phyloP scores from a whole-genome alignment of 2,329 filamentous ascomycete genomes.

The Fusarium pseudograminearum region DNA sequence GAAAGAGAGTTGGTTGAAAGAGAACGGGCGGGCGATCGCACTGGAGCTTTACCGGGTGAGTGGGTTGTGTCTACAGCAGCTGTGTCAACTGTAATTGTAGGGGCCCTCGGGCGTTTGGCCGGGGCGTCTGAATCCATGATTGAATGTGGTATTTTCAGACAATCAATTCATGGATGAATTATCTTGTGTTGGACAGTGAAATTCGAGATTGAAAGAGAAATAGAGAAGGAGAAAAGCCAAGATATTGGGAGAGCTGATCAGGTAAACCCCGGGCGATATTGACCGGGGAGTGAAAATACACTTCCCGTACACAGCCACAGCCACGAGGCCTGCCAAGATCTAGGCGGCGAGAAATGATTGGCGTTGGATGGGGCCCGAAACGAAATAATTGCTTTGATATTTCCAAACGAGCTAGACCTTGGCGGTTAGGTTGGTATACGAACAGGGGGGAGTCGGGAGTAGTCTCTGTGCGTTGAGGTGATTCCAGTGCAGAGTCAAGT shows the following conservation, averaged over 20 bases:
- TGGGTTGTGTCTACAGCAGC: slow-evolving; percentile 35
- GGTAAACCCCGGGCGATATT: background rate
- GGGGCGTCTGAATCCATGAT: slow-evolving; percentile 32
- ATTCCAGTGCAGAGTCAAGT: no score
- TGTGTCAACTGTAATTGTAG: slow-evolving; percentile 41
- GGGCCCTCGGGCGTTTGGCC: slow-evolving; percentile 30
- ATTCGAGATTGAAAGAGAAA: background rate
- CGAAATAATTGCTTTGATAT: slow-evolving; percentile 7
- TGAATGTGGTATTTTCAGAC: background rate
- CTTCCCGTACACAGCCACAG: slow-evolving; percentile 33
- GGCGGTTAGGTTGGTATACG: slow-evolving; percentile 1
- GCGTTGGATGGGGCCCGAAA: background rate
- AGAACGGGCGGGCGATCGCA: slow-evolving; percentile 22
- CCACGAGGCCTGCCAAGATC: slow-evolving; percentile 28
- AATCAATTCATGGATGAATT: background rate
- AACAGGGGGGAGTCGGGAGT: background rate
- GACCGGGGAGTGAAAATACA: slow-evolving; percentile 25
- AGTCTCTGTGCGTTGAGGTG: no score
- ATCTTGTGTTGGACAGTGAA: background rate
- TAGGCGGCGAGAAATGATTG: slow-evolving; percentile 15
- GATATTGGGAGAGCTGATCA: slow-evolving; percentile 7
- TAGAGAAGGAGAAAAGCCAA: slow-evolving; percentile 22
- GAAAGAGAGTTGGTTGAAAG: background rate
- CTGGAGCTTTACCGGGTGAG: slow-evolving; percentile 40
- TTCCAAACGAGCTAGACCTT: slow-evolving; percentile 2